These are phyloP conservation scores for Vitis riparia DNA, from an alignment of 164 flowering plant genomes.

Conservation along the genomic window DNA sequence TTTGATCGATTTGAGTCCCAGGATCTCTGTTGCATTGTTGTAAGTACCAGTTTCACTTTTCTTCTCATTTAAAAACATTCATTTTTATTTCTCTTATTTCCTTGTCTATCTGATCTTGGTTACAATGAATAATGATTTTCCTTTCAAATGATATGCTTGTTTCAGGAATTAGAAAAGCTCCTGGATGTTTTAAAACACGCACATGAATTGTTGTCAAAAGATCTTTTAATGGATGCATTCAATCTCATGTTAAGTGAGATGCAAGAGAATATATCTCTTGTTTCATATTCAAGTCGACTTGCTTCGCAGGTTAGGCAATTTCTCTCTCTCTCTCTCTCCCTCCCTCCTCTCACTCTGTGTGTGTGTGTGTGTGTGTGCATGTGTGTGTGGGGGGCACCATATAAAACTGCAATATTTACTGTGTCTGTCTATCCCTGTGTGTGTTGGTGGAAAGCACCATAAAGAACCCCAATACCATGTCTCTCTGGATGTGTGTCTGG, in stretches of 20 bases:
- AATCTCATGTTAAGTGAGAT: conserved; percentile 83
- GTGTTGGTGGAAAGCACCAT: too few species aligned
- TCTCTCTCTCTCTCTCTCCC: background rate
- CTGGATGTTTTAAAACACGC: conserved; percentile 71
- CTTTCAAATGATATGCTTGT: conserved; percentile 3
- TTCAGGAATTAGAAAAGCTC: conserved; percentile 91
- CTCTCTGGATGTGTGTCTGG: too few species aligned
- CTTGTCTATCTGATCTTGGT: too few species aligned
- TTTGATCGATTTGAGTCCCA: conserved; percentile 98
- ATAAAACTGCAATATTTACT: too few species aligned
- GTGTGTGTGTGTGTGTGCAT: background rate
- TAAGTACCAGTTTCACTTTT: conserved; percentile 26
- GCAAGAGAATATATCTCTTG: conserved; percentile 92
- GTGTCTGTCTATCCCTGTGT: too few species aligned
- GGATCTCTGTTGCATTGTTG: conserved; percentile 94
- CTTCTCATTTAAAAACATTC: background rate
- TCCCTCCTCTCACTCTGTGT: background rate
- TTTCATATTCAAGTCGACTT: conserved; percentile 93
- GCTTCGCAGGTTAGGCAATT: conserved; percentile 74
- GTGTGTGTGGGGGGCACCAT: background rate
- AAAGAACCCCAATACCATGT: too few species aligned
- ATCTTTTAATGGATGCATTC: conserved; percentile 79
- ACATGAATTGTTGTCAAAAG: conserved; percentile 76
- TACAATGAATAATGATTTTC: too few species aligned
- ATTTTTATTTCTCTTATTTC: too few species aligned